phyloP scores from a whole-genome alignment of 345 rosid species.

The Conringia planisiliqua region DNA sequence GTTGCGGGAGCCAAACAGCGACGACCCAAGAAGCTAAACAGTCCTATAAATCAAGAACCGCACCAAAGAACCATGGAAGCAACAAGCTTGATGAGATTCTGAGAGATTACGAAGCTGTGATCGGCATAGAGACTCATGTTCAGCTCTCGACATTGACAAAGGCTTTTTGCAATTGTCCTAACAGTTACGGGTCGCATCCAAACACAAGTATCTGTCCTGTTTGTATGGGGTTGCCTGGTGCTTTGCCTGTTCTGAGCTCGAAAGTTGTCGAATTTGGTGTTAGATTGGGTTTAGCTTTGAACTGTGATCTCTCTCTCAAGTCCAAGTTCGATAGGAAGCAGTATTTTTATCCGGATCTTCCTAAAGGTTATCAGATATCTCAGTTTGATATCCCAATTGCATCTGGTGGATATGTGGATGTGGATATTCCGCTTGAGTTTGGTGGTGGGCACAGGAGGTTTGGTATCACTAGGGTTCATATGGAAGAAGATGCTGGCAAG shows the following conservation, averaged over 20 bases:
- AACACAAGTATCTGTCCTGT: conserved; percentile 78
- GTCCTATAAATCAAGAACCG: conserved; percentile 38
- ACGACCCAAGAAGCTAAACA: conserved; percentile 51
- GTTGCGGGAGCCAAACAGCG: conserved; percentile 45
- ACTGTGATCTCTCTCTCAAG: conserved; percentile 72
- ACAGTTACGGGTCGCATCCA: conserved; percentile 72
- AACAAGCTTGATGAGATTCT: conserved; percentile 49
- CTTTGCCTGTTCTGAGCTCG: conserved; percentile 79
- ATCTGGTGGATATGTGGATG: conserved; percentile 62
- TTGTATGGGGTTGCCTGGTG: conserved; percentile 98
- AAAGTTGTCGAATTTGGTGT: conserved; percentile 86
- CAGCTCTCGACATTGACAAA: conserved; percentile 86
- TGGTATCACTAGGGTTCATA: conserved; percentile 91
- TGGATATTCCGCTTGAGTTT: conserved; percentile 85
- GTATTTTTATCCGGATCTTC: conserved; percentile 96
- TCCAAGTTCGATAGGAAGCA: conserved; percentile 96
- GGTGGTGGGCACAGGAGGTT: conserved; percentile 92
- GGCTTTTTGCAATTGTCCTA: conserved; percentile 87
- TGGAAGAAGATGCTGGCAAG: conserved; percentile 99
- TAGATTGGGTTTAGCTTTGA: conserved; percentile 79
- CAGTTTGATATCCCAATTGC: conserved; percentile 97
- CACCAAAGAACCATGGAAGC: conserved; percentile 40
- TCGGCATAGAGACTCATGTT: conserved; percentile 96
- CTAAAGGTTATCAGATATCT: conserved; percentile 94
- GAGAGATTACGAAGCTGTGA: conserved; percentile 71